Base-by-base conservation (phyloP, 1,284 basidiomycete genomes). In the Exobasidium rhododendri region DNA sequence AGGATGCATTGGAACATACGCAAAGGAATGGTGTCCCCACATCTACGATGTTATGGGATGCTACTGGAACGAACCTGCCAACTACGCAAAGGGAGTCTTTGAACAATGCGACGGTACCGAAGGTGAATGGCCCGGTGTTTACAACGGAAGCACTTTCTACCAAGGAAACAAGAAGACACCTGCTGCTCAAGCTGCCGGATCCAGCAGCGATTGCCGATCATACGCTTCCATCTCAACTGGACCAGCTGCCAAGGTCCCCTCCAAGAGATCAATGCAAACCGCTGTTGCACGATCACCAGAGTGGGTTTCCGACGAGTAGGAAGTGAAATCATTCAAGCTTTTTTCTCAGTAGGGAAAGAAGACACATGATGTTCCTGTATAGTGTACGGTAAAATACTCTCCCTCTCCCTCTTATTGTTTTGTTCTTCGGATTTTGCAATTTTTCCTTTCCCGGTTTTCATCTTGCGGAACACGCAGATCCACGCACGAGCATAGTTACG, bases 21-120 rank as follows among this genome's bases (percentile, higher is more conserved):
- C 66, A 13, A 63, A 58, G 30, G n/a, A 73, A 61, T 75, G 68
- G 64, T 77, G 75, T 67, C 75, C 75, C 10, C 75, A 77, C 70
- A 73, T 77, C 46, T 77, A 77, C 68, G 75, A 75, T 52, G 63
- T 70, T n/a, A 61, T 63, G 61, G 58, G 74, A 29, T 73, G 67
- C 52, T 31, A 56, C 49, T 77, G 71, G 68, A 77, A 77, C 69
- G 64, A 72, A 65, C 74, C 75, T 17, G 75, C 70, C 58, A 68
- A 70, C 64, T 78, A 77, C 69, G 58, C 62, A 44, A 44, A 24
- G 13, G 68, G 68, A 51, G 14, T n/a, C 20, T 56, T 56, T 47
- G 59, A 61, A n/a, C 32, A 58, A 30, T 61, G 50, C 22, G 73
- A 72, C n/a, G 73, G 71, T 52, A 64, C 62, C 40, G 62, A 66